These are phyloP conservation scores for Sistotremastrum suecicum DNA, from an alignment of 768 basidiomycete genomes.

Conservation along the genomic window DNA sequence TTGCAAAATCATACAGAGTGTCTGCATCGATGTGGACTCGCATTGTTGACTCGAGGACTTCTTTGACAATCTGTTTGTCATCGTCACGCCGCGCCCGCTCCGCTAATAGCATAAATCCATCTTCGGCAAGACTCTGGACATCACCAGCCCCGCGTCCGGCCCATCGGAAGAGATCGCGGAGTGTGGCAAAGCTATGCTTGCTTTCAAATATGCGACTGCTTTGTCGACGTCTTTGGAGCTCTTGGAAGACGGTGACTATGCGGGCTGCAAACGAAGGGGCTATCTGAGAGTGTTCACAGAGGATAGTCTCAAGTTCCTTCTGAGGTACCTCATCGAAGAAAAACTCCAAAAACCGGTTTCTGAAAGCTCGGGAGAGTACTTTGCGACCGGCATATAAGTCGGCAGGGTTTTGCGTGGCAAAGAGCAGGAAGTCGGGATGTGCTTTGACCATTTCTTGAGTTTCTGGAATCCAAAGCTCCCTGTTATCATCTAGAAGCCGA, in stretches of 20 bases:
- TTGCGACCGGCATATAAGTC: slow-evolving; percentile 94
- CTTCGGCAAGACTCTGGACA: slow-evolving; percentile 86
- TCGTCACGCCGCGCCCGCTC: slow-evolving; percentile 78
- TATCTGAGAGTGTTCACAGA: slow-evolving; percentile 85
- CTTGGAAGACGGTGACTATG: slow-evolving; percentile 85
- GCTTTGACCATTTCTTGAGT: slow-evolving; percentile 90
- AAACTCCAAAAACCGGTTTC: slow-evolving; percentile 94
- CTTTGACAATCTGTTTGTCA: slow-evolving; percentile 81
- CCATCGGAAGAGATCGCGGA: slow-evolving; percentile 97
- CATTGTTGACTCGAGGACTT: slow-evolving; percentile 83
- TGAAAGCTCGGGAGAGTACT: slow-evolving; percentile 86
- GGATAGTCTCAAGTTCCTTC: slow-evolving; percentile 80
- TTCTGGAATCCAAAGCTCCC: slow-evolving; percentile 89
- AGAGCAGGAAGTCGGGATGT: slow-evolving; percentile 93
- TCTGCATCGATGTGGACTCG: slow-evolving; percentile 69
- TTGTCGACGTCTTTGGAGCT: slow-evolving; percentile 86
- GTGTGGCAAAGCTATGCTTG: slow-evolving; percentile 91
- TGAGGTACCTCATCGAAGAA: slow-evolving; percentile 97
- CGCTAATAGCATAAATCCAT: slow-evolving; percentile 95
- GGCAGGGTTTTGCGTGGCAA: slow-evolving; percentile 96
- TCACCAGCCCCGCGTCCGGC: slow-evolving; percentile 79
- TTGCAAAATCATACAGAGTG: slow-evolving; percentile 38
- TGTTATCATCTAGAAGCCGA: slow-evolving; percentile 91
- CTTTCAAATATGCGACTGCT: slow-evolving; percentile 90
- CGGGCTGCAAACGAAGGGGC: slow-evolving; percentile 86